Evolutionary conservation across 331 rosid genomes (phyloP), one percentile per base, ranked within the genome.

Genomic region (Acacia pycnantha): DNA sequence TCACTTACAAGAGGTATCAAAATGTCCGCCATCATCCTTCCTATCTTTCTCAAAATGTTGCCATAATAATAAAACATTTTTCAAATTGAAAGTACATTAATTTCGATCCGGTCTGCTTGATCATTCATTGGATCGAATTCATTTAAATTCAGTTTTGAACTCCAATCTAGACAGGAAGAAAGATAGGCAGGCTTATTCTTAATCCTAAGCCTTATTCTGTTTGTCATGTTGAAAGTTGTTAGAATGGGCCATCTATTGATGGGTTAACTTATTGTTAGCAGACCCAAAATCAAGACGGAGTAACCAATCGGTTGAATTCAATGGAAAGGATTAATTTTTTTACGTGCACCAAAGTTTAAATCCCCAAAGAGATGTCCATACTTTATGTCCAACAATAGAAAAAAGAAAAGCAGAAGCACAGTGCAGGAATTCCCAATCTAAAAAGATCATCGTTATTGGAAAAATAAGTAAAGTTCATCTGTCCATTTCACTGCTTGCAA

Each of bases 401-500:
- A 33, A 51, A 22, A 56, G 6, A 13, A 64, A 65, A 18, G 31
- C 11, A 16, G 2, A 16, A 10, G 16, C 73, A 19, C 8, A 4
- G 2, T 11, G 13, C 72, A 19, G 4, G 48, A 67, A 35, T 37
- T n/a, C 51, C 11, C 51, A n/a, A 8, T 16, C 5, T 27, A 9
- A 21, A 66, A 4, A 15, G 46, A 33, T 37, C 7, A 1, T 1
- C 19, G 11, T 37, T n/a, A 21, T 37, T 37, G 22, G n/a, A 13
- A 64, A 64, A 29, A 5, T 5, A 29, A 64, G 70, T 27, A 3
- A 44, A 70, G 75, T 22, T 24, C 56, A 24, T 13, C 14, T 70
- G 75, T 70, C 75, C 37, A 70, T 70, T 70, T 70, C 75, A 24
- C 56, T 15, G 21, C 69, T 13, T 27, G 69, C 40, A 62, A 27